Evolutionary conservation across 495 filamentous ascomycete species (phyloP).

Genomic region (Mytilinidion resinicola): DNA sequence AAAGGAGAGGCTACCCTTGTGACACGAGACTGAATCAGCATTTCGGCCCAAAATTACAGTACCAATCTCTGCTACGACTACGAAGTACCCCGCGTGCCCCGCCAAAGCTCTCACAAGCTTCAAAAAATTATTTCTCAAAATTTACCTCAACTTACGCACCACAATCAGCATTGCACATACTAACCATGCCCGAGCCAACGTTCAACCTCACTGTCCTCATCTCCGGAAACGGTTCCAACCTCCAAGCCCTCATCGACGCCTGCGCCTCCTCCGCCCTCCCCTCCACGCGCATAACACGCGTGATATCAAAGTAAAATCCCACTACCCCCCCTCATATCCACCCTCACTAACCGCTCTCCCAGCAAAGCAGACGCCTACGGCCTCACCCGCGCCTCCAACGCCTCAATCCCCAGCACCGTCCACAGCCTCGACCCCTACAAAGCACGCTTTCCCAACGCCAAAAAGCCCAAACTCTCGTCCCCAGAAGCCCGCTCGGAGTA

Average conservation of each 20-base stretch:
- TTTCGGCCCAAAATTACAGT: no score
- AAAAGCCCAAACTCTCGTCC: constrained; percentile 10
- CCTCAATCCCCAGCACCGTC: constrained; percentile 72
- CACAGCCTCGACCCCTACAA: constrained; percentile 74
- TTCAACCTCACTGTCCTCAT: constrained; percentile 56
- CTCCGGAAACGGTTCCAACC: constrained; percentile 78
- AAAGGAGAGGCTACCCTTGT: no score
- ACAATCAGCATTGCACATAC: no score
- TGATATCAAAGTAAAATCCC: constrained; percentile 60
- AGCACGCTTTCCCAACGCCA: constrained; percentile 30
- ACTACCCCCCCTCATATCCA: background rate
- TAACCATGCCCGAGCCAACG: constrained; percentile 4
- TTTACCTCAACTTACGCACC: no score
- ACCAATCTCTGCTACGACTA: no score
- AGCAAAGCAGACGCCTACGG: constrained; percentile 69
- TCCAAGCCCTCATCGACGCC: constrained; percentile 85
- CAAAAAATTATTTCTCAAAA: no score
- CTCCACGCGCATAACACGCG: constrained; percentile 59
- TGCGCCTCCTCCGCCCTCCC: constrained; percentile 49
- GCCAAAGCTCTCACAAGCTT: no score
- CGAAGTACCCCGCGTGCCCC: no score
- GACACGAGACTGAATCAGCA: no score
- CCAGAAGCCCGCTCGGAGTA: constrained; percentile 52
- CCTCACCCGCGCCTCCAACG: constrained; percentile 61
- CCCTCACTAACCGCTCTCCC: background rate